These are phyloP conservation scores for Crataegus laevigata DNA, from an alignment of 306 rosid species.

Conservation along the genomic window DNA sequence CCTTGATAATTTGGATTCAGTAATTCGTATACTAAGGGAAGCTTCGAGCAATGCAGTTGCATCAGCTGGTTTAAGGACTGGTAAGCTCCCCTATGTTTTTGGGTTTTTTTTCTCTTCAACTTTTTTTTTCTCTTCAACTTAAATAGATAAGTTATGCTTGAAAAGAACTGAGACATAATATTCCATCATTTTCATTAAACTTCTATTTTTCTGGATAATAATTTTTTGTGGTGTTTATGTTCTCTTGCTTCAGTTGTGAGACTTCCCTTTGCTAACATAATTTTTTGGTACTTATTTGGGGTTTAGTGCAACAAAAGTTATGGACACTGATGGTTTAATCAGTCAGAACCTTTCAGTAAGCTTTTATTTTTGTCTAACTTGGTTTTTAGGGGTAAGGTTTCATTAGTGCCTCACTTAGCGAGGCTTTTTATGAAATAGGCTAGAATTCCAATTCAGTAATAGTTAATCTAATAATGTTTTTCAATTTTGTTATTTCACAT, in stretches of 20 bases:
- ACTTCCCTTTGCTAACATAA: neutral
- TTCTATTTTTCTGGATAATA: neutral
- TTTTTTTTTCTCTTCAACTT: neutral
- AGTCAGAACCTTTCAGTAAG: neutral
- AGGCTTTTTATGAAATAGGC: neutral
- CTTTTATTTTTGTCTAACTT: neutral
- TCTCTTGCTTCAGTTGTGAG: neutral
- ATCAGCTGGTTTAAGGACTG: conserved; percentile 51
- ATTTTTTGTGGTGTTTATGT: neutral
- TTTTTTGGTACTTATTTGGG: neutral
- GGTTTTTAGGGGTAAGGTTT: neutral
- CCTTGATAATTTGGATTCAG: conserved; percentile 80
- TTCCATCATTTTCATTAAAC: neutral
- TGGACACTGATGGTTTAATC: neutral
- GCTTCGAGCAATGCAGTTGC: conserved; percentile 72
- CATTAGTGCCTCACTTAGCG: neutral
- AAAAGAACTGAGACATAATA: neutral
- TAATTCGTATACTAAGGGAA: conserved; percentile 56
- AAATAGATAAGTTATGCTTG: neutral
- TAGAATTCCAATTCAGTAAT: neutral
- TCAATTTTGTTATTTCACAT: neutral
- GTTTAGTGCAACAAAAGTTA: neutral
- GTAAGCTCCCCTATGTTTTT: conserved; percentile 37
- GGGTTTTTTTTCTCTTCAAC: neutral
- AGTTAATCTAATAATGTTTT: neutral